A percentile compares a stretch with the other conserved stretches of the same genome.
These are phyloP conservation scores for Rutstroemia sp. DNA, from an alignment of 2,329 filamentous ascomycete genomes.

Conservation along the genomic window DNA sequence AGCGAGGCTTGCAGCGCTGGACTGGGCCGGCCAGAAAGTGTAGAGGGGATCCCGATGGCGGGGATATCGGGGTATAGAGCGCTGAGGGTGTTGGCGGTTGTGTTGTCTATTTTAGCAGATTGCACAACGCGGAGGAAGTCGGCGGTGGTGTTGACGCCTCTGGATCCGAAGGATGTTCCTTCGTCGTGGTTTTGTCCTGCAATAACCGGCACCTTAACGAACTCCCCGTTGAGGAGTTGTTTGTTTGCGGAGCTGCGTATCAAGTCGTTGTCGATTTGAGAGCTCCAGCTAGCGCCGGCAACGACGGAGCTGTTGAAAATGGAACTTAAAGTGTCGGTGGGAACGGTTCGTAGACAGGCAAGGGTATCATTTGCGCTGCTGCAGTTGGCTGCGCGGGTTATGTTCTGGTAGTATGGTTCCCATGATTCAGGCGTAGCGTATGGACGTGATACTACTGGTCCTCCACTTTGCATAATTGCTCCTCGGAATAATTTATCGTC, in stretches of 20 bases:
- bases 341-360: constrained; percentile 29
- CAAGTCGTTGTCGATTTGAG: constrained; percentile 48
- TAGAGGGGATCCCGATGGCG: constrained; percentile 39
- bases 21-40: constrained; percentile 11
- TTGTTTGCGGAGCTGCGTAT: constrained; percentile 42
- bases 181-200: constrained; percentile 60
- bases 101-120: neutral
- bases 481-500: constrained; percentile 47
- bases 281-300: constrained; percentile 30
- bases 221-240: constrained; percentile 48
- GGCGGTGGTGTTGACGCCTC: constrained; percentile 45
- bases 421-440: neutral
- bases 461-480: constrained; percentile 44
- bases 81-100: neutral
- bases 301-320: constrained; percentile 36
- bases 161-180: constrained; percentile 47
- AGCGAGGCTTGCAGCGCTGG: constrained; percentile 1
- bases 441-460: constrained; percentile 16
- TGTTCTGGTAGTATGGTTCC: constrained; percentile 19
- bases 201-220: constrained; percentile 57
- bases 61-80: constrained; percentile 42
- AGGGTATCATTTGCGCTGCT: constrained; percentile 10
- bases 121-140: constrained; percentile 33
- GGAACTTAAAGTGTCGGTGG: constrained; percentile 36
- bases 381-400: constrained; percentile 29